A percentile compares a stretch with the other conserved stretches of the same genome.
Evolutionary conservation across 1,284 basidiomycete genomes (phyloP).

Genomic region (Rhodotorula sp.): DNA sequence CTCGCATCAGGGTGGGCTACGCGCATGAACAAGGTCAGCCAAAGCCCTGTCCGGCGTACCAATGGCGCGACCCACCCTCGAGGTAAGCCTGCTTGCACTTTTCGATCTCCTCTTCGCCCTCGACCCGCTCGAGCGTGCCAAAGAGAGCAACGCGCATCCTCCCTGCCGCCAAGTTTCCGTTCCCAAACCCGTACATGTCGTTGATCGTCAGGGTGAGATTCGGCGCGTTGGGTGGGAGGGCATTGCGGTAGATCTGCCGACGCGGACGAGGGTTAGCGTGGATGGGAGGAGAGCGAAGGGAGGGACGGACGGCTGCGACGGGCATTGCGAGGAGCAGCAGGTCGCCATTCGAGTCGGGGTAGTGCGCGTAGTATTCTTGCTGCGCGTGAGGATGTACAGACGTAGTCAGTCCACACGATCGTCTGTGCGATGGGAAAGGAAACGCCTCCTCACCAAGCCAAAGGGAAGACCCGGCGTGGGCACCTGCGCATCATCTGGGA

Average conservation of each 20-base stretch:
- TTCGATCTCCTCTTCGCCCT: slow-evolving; percentile 24
- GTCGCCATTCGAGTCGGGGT: slow-evolving; percentile 38
- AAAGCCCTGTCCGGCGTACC: not conserved
- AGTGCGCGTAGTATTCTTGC: slow-evolving; percentile 39
- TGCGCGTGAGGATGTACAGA: not conserved
- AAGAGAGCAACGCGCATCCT: slow-evolving; percentile 38
- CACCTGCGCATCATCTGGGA: slow-evolving; percentile 9
- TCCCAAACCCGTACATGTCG: slow-evolving; percentile 35
- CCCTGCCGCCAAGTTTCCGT: slow-evolving; percentile 38
- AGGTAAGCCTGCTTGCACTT: slow-evolving; percentile 31
- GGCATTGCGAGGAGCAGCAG: slow-evolving; percentile 39
- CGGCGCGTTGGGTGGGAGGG: slow-evolving; percentile 32
- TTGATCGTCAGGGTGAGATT: slow-evolving; percentile 39
- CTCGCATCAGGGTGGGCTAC: slow-evolving; percentile 35
- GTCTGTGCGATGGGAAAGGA: not conserved
- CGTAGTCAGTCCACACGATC: not conserved
- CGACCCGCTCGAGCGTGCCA: slow-evolving; percentile 35
- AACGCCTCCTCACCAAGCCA: slow-evolving; percentile 17
- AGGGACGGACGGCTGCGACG: slow-evolving; percentile 28
- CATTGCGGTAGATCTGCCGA: slow-evolving; percentile 37
- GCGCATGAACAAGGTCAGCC: not conserved
- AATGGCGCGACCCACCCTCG: slow-evolving; percentile 6
- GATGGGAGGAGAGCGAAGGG: not conserved
- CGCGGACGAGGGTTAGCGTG: not conserved
- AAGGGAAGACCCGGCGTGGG: slow-evolving; percentile 29